Evolutionary conservation across 306 rosid genomes (phyloP), one percentile per base, ranked within the genome.

Genomic region (Quercus ilex): DNA sequence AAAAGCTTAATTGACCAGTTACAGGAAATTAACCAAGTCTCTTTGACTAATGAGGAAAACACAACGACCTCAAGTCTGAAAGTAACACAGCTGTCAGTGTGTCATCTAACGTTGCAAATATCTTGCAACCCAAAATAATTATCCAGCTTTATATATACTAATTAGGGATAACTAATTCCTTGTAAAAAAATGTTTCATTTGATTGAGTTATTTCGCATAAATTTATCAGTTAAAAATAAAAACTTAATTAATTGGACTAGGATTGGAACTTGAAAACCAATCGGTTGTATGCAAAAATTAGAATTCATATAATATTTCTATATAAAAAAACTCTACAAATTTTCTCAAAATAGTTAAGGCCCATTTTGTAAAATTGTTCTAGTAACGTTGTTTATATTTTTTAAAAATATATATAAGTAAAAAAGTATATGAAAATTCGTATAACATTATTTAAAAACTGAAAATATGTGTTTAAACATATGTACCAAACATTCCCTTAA

Each of bases 141-240:
- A 82, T 84, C 84, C 51, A 73, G 82, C 87, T 63, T 86, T 70
- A 57, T 63, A 30, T 70, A 41, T 63, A 23, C n/a, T 18, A 55
- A 38, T 28, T 72, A 11, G 55, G 49, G 67, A 78, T 65, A 12
- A 10, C 53, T 13, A 49, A 49, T 10, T 49, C 53, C 17, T 10
- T 10, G 5, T 3, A 2, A 49, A 49, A 46, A 49, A 3, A 49
- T 49, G 53, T 49, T 49, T 49, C 53, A 49, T 49, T 49, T 49
- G 4, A 12, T 49, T 49, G 53, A 49, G 12, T 49, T 49, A 49
- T 49, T 49, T 49, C 0, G 14, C 15, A 49, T 49, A 49, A 49
- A 49, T 10, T 12, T 49, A 49, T 49, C 17, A 49, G 4, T 12
- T 49, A 49, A 12, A 49, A 49, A 49, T 2, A 49, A 49, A 13